Evolutionary conservation across 1,284 basidiomycete genomes (phyloP).

Genomic region (Schizophyllum amplum): DNA sequence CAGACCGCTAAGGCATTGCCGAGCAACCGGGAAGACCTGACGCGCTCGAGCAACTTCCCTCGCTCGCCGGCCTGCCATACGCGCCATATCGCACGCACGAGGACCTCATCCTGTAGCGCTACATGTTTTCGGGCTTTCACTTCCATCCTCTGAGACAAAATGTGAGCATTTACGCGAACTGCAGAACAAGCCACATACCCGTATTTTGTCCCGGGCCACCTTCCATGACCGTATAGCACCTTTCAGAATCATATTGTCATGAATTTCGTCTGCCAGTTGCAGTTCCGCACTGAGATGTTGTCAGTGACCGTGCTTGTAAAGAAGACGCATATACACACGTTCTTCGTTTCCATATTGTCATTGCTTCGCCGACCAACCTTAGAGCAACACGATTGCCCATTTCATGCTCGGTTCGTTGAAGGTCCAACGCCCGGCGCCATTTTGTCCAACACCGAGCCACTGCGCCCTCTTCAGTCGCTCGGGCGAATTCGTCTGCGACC

Average conservation of each 20-base stretch:
- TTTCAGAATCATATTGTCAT: constrained; percentile 37
- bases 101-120: constrained; percentile 51
- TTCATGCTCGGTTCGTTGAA: constrained; percentile 35
- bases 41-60: constrained; percentile 51
- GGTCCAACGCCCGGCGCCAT: constrained; percentile 42
- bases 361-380: constrained; percentile 36
- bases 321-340: constrained; percentile 33
- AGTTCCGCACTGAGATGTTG: constrained; percentile 30
- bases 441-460: constrained; percentile 38
- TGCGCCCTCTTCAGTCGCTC: constrained; percentile 25
- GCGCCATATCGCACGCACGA: constrained; percentile 54
- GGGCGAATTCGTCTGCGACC: constrained; percentile 38
- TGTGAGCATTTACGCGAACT: neutral
- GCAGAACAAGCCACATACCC: no score
- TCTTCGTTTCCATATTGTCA: constrained; percentile 48
- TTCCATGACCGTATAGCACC: constrained; percentile 48
- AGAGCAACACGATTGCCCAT: constrained; percentile 35
- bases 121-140: constrained; percentile 49
- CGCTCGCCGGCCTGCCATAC: constrained; percentile 72
- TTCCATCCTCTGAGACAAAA: constrained; percentile 33
- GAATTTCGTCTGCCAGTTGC: constrained; percentile 34
- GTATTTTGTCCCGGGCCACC: constrained; percentile 37
- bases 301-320: constrained; percentile 7
- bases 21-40: constrained; percentile 37
- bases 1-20: constrained; percentile 45